A percentile compares a stretch with the other conserved stretches of the same genome.
Conservation (phyloP, 768 basidiomycete genomes). For the Kondoa malvinella region DNA sequence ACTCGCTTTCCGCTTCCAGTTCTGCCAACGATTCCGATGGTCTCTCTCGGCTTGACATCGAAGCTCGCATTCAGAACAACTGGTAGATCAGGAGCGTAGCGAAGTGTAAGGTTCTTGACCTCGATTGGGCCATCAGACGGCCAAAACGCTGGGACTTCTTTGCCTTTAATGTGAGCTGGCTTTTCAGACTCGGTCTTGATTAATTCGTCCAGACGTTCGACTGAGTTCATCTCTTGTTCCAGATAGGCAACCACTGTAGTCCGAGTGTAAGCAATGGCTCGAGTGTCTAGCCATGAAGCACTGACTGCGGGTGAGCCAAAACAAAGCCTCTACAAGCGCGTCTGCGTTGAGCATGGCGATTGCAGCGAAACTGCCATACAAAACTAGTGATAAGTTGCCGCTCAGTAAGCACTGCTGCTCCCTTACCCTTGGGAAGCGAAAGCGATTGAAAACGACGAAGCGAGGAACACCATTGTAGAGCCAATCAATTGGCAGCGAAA, state of each 20-base stretch:
- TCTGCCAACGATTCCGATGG: neutral
- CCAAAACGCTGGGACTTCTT: slow-evolving; percentile 24
- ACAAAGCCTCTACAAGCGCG: neutral
- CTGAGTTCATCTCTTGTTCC: slow-evolving; percentile 30
- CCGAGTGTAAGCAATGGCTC: neutral
- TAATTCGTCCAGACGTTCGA: slow-evolving; percentile 37
- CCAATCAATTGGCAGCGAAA: neutral
- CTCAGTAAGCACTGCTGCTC: no score
- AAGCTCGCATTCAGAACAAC: slow-evolving; percentile 32
- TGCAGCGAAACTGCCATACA: neutral
- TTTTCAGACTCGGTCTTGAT: slow-evolving; percentile 27
- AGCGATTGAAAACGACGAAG: neutral
- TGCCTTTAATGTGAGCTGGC: slow-evolving; percentile 28
- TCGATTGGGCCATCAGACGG: slow-evolving; percentile 32
- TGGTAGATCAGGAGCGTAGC: slow-evolving; percentile 28
- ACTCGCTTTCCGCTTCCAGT: neutral
- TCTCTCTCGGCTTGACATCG: slow-evolving; percentile 31
- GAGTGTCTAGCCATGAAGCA: no score
- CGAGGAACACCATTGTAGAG: neutral
- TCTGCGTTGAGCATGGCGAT: neutral
- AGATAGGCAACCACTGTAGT: slow-evolving; percentile 18
- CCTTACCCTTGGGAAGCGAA: neutral
- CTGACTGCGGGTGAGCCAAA: neutral
- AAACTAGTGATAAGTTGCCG: neutral
- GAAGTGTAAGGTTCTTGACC: slow-evolving; percentile 31